Evolutionary conservation across 331 rosid species (phyloP), one percentile per base, ranked within the genome.

Genomic region (Rhamnella rubrinervis): DNA sequence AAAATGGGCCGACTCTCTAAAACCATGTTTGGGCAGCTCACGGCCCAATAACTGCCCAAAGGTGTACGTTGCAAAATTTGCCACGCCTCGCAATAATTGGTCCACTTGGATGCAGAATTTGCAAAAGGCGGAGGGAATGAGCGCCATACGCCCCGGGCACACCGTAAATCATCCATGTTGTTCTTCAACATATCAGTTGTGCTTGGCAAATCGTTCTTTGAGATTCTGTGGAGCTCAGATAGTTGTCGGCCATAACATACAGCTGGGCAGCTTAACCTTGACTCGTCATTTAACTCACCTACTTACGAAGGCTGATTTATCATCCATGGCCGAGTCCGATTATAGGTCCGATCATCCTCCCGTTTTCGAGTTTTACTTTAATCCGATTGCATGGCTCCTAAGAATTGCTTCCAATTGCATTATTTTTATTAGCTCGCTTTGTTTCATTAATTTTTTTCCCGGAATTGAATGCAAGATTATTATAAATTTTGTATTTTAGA

Each of bases 261-360:
- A 60, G 10, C 39, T 28, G 17, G 13, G 55, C 8, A 17, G 55
- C 59, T 23, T 41, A 4, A 18, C 62, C 28, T 55, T 37, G 57
- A 59, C 71, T 72, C 74, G 23, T 26, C 58, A 10, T 67, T 49
- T 70, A n/a, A 49, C 28, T 70, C 55, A 6, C 55, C 61, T 20
- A 19, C 80, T 66, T 77, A 7, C 44, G 25, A 81, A 61, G 80
- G 52, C 79, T 12, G 78, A 55, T 6, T 65, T 35, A 19, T 55
- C 73, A 55, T 25, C 67, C 65, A 73, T 69, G 80, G 79, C 70
- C 69, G 84, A 70, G n/a, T 66, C 71, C 53, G 55, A 75, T 75
- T 79, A 72, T 66, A 84, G 95, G 92, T 91, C 72, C 55, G 50
- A 39, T 63, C 57, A 50, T 59, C 19, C 38, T 68, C 47, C 21